phyloP scores from a whole-genome alignment of 306 rosid genomes.

The Casuarina equisetifolia region DNA sequence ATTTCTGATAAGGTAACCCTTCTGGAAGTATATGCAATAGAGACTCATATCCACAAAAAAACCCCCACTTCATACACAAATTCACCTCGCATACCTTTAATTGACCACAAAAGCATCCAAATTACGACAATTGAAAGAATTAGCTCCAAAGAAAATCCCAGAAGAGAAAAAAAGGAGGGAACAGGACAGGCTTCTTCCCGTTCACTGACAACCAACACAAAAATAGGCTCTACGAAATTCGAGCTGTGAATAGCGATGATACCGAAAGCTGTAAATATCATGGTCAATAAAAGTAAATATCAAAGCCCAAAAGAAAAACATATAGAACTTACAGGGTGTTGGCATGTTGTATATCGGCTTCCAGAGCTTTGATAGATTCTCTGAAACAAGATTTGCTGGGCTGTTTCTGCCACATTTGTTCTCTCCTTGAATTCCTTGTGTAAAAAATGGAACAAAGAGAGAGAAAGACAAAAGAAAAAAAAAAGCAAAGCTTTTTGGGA shows the following conservation, averaged over 20 bases:
- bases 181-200: background rate
- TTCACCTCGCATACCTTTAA: slow-evolving; percentile 17
- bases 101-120: slow-evolving; percentile 18
- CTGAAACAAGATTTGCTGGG: slow-evolving; percentile 40
- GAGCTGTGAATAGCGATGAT: slow-evolving; percentile 10
- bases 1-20: background rate
- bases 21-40: background rate
- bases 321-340: slow-evolving; percentile 54
- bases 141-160: slow-evolving; percentile 22
- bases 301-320: background rate
- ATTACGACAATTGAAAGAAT: slow-evolving; percentile 12
- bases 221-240: slow-evolving; percentile 9
- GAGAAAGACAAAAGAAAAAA: slow-evolving; percentile 8
- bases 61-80: background rate
- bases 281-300: background rate
- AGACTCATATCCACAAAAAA: background rate
- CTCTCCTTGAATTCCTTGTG: slow-evolving; percentile 12
- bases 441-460: slow-evolving; percentile 6
- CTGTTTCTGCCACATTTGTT: slow-evolving; percentile 58
- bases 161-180: background rate
- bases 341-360: slow-evolving; percentile 72
- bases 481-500: slow-evolving; percentile 24
- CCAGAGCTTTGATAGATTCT: slow-evolving; percentile 67
- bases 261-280: background rate
- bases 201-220: slow-evolving; percentile 11